Base-by-base conservation (phyloP, 768 basidiomycete genomes). In the Hygrophoropsis aurantiaca region DNA sequence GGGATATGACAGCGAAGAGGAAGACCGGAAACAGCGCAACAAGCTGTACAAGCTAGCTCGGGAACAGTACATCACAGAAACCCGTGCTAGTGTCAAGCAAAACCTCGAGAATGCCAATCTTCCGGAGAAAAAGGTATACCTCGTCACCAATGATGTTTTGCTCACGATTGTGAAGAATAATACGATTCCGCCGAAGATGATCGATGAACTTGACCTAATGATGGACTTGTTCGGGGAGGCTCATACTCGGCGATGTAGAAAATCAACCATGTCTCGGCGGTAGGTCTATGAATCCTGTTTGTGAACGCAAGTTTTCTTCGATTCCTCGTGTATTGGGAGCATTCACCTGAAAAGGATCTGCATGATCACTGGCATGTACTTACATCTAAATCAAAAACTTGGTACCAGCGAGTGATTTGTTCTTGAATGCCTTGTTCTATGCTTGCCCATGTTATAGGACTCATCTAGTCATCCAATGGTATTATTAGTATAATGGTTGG, bases 91-190 rank as follows among this genome's bases (percentile, higher is more conserved):
- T 36, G 48, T 61, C 5, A 40, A 47, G 39, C 25, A 19, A 20
- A 54, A 52, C 44, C 46, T 61, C 37, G 24, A 40, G 16, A 49
- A 49, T 3, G 54, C 59, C 3, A 40, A 45, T 34, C 37, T 61
- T 18, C 57, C 57, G 3, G 43, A 58, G 7, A 46, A 56, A 30
- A 60, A 49, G 34, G 60, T 53, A 3, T 60, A 60, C 30, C 49
- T 60, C 10, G 60, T 60, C 6, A 51, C 52, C 25, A 56, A 51
- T 30, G 47, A 25, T 9, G 37, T 52, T 0, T 36, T 61, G n/a
- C 24, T 43, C 13, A 46, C 49, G 10, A 42, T 57, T 4, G 41
- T 57, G 11, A 46, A 36, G 38, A 37, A 41, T 1, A 26, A 43
- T 11, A 40, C 18, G 2, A 20, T 46, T 16, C 43, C 49, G 33